Conservation (phyloP, 2,329 filamentous ascomycete genomes). For the Microcyclospora pomicola region DNA sequence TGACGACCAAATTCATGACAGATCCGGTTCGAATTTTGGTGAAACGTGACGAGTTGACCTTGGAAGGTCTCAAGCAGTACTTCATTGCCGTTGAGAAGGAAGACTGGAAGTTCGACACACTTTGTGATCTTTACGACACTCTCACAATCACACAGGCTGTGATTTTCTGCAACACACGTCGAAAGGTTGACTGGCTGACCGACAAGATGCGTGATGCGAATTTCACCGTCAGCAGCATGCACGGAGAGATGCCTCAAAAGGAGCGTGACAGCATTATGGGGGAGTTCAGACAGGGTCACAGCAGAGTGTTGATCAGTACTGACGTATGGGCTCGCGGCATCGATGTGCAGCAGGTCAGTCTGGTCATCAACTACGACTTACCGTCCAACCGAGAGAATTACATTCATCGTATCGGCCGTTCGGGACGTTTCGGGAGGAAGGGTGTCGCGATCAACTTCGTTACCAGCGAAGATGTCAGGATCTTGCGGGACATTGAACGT, state of each 20-base stretch:
- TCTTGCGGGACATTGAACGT: conserved; percentile 92
- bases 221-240: conserved; percentile 97
- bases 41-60: conserved; percentile 95
- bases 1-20: conserved; percentile 99
- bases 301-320: conserved; percentile 88
- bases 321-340: conserved; percentile 98
- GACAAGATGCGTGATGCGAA: conserved; percentile 99
- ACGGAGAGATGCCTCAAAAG: conserved; percentile 97
- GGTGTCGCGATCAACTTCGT: conserved; percentile 99
- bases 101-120: conserved; percentile 98
- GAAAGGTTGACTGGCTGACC: conserved; percentile 98
- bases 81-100: conserved; percentile 99
- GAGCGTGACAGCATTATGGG: conserved; percentile 99
- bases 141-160: conserved; percentile 97
- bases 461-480: conserved; percentile 93
- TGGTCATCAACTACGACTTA: conserved; percentile 98
- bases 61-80: conserved; percentile 96
- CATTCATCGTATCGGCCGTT: conserved; percentile 94
- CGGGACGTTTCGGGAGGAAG: conserved; percentile 90
- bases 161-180: conserved; percentile 97
- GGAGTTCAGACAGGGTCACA: conserved; percentile 94
- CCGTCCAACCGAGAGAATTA: conserved; percentile 99
- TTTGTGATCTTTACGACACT: conserved; percentile 97
- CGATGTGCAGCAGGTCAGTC: conserved; percentile 92
- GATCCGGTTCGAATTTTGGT: conserved; percentile 92